Evolutionary conservation across 2,329 filamentous ascomycete genomes (phyloP), one percentile per base, ranked within the genome.

Genomic region (Beauveria sp.): DNA sequence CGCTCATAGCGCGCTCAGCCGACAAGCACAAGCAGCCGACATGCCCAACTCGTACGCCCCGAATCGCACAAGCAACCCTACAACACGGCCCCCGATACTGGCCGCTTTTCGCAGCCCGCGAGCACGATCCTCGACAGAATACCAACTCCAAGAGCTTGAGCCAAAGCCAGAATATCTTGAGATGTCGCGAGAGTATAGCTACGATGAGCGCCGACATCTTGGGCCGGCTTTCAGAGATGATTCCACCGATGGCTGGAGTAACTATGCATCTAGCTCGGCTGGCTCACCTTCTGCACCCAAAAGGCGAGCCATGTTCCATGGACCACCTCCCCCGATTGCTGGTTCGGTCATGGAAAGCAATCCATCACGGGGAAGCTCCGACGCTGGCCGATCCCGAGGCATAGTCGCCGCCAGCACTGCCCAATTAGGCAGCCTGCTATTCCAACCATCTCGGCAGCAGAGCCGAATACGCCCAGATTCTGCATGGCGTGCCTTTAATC

Each of bases 261-360:
- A 66, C 51, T 68, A 57, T 53, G 46, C 54, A 30, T 62, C 63
- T 54, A 73, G 68, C 63, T 69, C 67, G 30, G 63, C 64, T 7
- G 69, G 66, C 14, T 74, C 75, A 1, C 64, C 70, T 10, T 72
- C 73, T 6, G 73, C 71, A 58, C 63, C 63, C 24, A 73, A 68
- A 54, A 65, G 65, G 9, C 72, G 68, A 14, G 63, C 70, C 3
- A 72, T 82, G 50, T 83, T 82, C 61, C 67, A 71, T 2, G 79
- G 79, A 1, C 80, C 80, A 0, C 80, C 80, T 0, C 79, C 80
- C 1, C 80, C 80, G 4, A 82, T 83, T 61, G 74, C 77, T 1
- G 65, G 70, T 6, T 81, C 80, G 0, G 71, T 74, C 3, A 62
- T 77, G 22, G 59, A 77, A 2, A 66, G 65, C n/a, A 65, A 62